Evolutionary conservation across 179 eudicot species (phyloP).

Genomic region (Corrigiola litoralis): DNA sequence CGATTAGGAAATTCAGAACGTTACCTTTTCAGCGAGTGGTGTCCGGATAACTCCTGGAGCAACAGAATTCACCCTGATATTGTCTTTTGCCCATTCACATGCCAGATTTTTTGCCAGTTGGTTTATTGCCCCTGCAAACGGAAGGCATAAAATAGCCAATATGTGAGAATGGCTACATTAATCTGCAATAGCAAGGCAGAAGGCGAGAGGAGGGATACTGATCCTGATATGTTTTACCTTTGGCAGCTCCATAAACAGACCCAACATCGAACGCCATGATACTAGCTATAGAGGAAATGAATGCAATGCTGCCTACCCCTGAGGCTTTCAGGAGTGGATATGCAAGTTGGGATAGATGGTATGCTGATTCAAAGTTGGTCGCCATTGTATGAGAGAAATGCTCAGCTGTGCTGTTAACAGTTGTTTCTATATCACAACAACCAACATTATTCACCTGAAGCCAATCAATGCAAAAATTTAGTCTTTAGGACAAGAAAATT

Average conservation of each 20-base stretch:
- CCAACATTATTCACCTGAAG: constrained; percentile 40
- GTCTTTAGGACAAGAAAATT: no score
- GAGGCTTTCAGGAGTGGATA: constrained; percentile 59
- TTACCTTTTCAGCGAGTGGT: constrained; percentile 1
- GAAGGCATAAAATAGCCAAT: not conserved
- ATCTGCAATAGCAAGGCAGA: not conserved
- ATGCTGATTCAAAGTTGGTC: constrained; percentile 52
- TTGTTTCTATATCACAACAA: constrained; percentile 19
- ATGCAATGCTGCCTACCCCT: constrained; percentile 44
- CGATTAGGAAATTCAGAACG: not conserved
- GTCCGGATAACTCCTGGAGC: constrained; percentile 15
- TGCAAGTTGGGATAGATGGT: constrained; percentile 62
- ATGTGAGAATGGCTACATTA: no score
- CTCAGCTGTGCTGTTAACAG: constrained; percentile 37
- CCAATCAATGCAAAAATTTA: no score
- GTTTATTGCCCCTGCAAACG: constrained; percentile 12
- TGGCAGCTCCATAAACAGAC: constrained; percentile 16
- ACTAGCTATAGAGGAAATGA: constrained; percentile 53
- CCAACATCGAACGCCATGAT: constrained; percentile 14
- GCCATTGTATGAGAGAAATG: constrained; percentile 34
- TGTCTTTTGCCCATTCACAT: constrained; percentile 31
- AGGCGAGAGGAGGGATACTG: not conserved
- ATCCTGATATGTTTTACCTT: not conserved
- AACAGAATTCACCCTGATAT: constrained; percentile 20
- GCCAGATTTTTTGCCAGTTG: constrained; percentile 26